Conservation (phyloP, 2,329 filamentous ascomycete genomes). For the Trichoderma sp. region DNA sequence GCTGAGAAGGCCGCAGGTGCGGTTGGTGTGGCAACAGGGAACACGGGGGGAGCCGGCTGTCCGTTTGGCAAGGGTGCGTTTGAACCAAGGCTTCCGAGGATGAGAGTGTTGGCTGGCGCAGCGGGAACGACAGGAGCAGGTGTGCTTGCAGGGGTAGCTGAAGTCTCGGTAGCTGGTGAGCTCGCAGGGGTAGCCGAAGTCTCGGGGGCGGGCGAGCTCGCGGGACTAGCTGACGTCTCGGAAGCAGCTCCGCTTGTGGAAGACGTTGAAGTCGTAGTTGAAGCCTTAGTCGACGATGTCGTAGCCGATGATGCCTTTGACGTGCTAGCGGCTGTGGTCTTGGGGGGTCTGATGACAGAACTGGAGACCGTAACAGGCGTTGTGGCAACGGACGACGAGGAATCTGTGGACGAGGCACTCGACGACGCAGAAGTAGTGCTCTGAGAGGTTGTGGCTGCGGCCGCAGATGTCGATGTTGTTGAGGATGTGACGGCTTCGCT, state of each 20-base stretch:
- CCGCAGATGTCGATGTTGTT: not conserved
- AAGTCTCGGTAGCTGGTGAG: not conserved
- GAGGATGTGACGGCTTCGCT: not conserved
- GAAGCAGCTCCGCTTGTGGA: not conserved
- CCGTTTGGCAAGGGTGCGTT: not conserved
- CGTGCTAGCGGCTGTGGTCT: not conserved
- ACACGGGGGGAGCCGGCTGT: not conserved
- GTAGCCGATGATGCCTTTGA: not conserved
- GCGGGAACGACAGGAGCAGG: not conserved
- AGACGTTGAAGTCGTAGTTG: not conserved
- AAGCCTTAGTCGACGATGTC: not conserved
- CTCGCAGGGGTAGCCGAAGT: not conserved
- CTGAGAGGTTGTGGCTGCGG: not conserved
- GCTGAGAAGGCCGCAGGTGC: not conserved
- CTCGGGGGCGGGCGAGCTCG: not conserved
- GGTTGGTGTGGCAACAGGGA: conserved; percentile 9
- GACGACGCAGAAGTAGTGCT: not conserved
- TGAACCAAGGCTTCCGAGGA: not conserved
- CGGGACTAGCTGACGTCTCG: not conserved
- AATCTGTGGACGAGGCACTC: not conserved
- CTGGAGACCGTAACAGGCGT: not conserved
- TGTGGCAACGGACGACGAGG: not conserved
- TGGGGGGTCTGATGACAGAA: not conserved
- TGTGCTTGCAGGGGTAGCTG: not conserved
- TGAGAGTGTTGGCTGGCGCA: conserved; percentile 5